Evolutionary conservation across 1,284 basidiomycete species (phyloP).

Genomic region (Inonotus obliquus): DNA sequence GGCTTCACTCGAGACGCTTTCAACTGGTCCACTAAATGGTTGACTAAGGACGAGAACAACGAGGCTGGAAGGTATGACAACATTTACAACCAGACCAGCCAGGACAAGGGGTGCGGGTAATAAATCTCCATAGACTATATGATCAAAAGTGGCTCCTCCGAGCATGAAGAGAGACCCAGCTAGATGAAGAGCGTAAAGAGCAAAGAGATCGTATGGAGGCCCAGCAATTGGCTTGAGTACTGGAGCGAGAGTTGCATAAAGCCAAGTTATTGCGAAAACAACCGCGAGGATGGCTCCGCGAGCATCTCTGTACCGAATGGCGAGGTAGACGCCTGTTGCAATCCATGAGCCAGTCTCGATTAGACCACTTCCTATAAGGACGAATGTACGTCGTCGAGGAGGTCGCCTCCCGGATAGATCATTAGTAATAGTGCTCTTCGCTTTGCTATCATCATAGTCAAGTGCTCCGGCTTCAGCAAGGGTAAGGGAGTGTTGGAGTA

Average conservation of each 20-base stretch:
- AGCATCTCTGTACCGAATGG: slow-evolving; percentile 24
- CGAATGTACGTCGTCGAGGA: slow-evolving; percentile 52
- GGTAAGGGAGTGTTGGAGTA: slow-evolving; percentile 48
- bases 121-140: slow-evolving; percentile 34
- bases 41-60: slow-evolving; percentile 47
- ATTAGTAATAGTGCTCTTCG: background rate
- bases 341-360: slow-evolving; percentile 48
- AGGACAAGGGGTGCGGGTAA: slow-evolving; percentile 32
- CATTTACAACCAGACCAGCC: slow-evolving; percentile 36
- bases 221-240: slow-evolving; percentile 38
- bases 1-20: slow-evolving; percentile 39
- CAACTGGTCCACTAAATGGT: slow-evolving; percentile 57
- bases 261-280: slow-evolving; percentile 47
- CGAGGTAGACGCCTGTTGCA: slow-evolving; percentile 40
- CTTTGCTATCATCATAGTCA: slow-evolving; percentile 22
- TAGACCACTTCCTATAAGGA: slow-evolving; percentile 47
- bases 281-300: slow-evolving; percentile 31
- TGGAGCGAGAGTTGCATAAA: slow-evolving; percentile 47
- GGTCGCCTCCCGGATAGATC: background rate
- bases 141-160: slow-evolving; percentile 46
- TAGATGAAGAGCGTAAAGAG: slow-evolving; percentile 43
- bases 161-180: slow-evolving; percentile 38
- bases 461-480: slow-evolving; percentile 57
- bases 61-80: slow-evolving; percentile 36
- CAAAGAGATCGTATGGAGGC: slow-evolving; percentile 49